Evolutionary conservation across 352 stramenopile species (phyloP), one percentile per base, ranked within the genome.

Genomic region (Phytopythium ostracodes): DNA sequence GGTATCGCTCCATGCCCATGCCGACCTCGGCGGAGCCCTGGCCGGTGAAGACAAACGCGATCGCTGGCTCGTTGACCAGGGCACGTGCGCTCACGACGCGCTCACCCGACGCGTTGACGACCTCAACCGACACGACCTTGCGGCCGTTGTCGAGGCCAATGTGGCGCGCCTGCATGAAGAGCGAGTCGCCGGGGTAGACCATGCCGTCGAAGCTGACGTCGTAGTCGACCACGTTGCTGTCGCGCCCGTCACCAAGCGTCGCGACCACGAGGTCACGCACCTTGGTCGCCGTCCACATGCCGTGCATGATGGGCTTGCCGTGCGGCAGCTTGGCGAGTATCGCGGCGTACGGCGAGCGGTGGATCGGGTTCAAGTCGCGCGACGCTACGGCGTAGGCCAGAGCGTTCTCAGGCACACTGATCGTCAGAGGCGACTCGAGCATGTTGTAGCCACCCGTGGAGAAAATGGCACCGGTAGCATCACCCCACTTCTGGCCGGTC

Each of bases 1-100:
- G 71, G 64, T 96, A 96, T 2, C 81, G 82, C n/a, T 95, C 84
- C 88, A 96, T 96, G 38, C 88, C 88, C 87, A 96, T 95, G 22
- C 86, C 86, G 5, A 92, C 75, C 17, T 82, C 73, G 31, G 86
- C 85, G 24, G 84, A 96, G 14, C 88, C 88, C 55, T 96, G 88
- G 9, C 87, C 88, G 24, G 87, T 96, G 59, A 96, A 96, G 2
- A 94, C 79, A 50, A 94, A 95, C 3, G 87, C 88, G 55, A 85
- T 89, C 9, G 71, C 65, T 1, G 75, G 59, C 59, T 92, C 80
- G 64, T 89, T 88, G 9, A 92, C 77, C 7, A 88, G 67, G 43
- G 88, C 77, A 20, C 76, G 81, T 0, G 79, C 87, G 31, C 70
- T 91, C 20, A 96, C 62, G 6, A 96, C 88, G 11, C 84, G 76